These are phyloP conservation scores for Sphagnurus paluster DNA, from an alignment of 1,284 basidiomycete species.

Conservation along the genomic window DNA sequence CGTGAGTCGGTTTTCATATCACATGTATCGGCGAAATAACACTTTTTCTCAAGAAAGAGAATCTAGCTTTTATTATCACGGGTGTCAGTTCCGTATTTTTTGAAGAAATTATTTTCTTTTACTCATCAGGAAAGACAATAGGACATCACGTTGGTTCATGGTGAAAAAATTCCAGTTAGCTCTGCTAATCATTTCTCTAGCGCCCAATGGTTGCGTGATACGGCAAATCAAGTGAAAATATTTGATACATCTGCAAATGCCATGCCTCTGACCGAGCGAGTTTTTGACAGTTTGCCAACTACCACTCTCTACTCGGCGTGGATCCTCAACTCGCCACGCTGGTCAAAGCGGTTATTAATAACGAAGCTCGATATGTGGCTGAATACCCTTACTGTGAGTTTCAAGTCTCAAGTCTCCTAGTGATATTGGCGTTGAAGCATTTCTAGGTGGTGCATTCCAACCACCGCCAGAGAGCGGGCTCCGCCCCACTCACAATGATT, in stretches of 20 bases:
- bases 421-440: constrained; percentile 4
- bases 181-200: constrained; percentile 28
- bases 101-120: not conserved
- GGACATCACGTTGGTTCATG: constrained; percentile 64
- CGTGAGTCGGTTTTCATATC: constrained; percentile 31
- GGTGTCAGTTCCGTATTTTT: constrained; percentile 43
- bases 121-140: constrained; percentile 25
- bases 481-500: constrained; percentile 59
- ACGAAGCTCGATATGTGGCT: constrained; percentile 72
- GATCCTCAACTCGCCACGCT: constrained; percentile 62
- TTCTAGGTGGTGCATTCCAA: constrained; percentile 62
- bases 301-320: constrained; percentile 53
- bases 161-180: not conserved
- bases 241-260: too few species aligned
- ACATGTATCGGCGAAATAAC: not conserved
- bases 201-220: constrained; percentile 74
- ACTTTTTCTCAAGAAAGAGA: constrained; percentile 43
- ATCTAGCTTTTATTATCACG: constrained; percentile 76
- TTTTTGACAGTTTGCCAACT: constrained; percentile 59
- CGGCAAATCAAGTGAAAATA: constrained; percentile 79
- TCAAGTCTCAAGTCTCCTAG: not conserved
- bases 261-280: too few species aligned
- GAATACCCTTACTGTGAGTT: constrained; percentile 67
- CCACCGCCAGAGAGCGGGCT: constrained; percentile 73
- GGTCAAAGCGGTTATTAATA: constrained; percentile 75